Conservation (phyloP, 2,329 filamentous ascomycete species). For the Epicoccum sorghinum region DNA sequence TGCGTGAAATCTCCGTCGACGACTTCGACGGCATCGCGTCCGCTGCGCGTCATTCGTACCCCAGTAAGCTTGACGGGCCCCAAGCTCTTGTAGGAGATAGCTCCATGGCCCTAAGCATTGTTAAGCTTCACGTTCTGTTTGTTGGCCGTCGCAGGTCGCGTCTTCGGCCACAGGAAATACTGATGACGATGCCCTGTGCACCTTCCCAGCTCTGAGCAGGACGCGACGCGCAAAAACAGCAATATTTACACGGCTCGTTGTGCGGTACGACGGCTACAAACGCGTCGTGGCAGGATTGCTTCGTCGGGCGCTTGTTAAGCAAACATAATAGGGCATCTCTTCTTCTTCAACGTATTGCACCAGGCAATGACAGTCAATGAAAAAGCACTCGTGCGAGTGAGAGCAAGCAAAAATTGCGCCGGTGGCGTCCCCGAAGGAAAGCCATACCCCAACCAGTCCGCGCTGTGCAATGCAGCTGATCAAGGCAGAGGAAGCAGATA, state of each 20-base stretch:
- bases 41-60: background rate
- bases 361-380: slow-evolving; percentile 45
- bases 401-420: slow-evolving; percentile 38
- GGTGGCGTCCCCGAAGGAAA: slow-evolving; percentile 43
- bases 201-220: too few species aligned
- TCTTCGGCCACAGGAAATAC: too few species aligned
- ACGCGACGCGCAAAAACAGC: too few species aligned
- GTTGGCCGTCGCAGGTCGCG: too few species aligned
- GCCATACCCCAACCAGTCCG: slow-evolving; percentile 39
- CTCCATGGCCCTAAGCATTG: background rate
- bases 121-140: background rate
- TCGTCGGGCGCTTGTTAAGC: background rate
- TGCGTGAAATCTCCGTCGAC: background rate
- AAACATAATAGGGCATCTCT: background rate
- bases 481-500: slow-evolving; percentile 33
- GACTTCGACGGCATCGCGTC: background rate
- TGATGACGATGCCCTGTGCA: too few species aligned
- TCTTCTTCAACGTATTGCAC: slow-evolving; percentile 48
- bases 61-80: background rate
- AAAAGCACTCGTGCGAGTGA: slow-evolving; percentile 25
- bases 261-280: background rate
- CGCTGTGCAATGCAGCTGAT: slow-evolving; percentile 48
- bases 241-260: background rate
- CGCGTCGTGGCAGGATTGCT: background rate
- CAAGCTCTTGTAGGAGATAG: background rate